phyloP scores from a whole-genome alignment of 2,329 filamentous ascomycete genomes.

The Colletotrichum lindemuthianum region DNA sequence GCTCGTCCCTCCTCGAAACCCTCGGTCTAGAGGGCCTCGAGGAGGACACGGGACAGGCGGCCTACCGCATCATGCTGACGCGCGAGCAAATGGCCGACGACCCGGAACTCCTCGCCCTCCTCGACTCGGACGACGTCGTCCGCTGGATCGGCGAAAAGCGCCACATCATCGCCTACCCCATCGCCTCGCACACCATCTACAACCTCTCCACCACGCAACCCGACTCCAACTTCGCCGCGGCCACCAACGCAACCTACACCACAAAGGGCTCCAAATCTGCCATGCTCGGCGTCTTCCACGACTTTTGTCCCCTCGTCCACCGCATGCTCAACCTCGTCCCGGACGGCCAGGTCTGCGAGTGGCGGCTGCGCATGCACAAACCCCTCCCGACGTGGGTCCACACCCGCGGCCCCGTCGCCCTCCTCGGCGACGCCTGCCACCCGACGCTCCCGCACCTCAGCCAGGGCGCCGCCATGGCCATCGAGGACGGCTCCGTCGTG shows the following conservation, averaged over 20 bases:
- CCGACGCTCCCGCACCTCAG: constrained; percentile 74
- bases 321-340: constrained; percentile 69
- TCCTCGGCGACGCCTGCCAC: constrained; percentile 74
- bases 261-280: constrained; percentile 68
- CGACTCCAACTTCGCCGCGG: constrained; percentile 67
- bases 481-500: constrained; percentile 72
- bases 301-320: constrained; percentile 69
- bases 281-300: constrained; percentile 70
- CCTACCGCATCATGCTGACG: constrained; percentile 81
- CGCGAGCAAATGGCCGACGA: constrained; percentile 74
- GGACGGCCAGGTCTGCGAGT: constrained; percentile 72
- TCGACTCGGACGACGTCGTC: constrained; percentile 74
- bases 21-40: constrained; percentile 64
- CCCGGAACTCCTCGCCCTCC: constrained; percentile 72
- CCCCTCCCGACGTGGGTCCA: constrained; percentile 67
- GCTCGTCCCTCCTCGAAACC: constrained; percentile 63
- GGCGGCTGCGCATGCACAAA: constrained; percentile 69
- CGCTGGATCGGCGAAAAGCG: constrained; percentile 81
- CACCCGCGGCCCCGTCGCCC: constrained; percentile 57
- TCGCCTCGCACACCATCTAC: constrained; percentile 73
- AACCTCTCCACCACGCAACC: constrained; percentile 72
- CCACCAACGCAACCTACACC: constrained; percentile 69
- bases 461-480: constrained; percentile 75
- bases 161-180: constrained; percentile 83
- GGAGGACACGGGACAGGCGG: constrained; percentile 78